Evolutionary conservation across 1,284 basidiomycete species (phyloP).

Genomic region (Apiotrichum porosum): DNA sequence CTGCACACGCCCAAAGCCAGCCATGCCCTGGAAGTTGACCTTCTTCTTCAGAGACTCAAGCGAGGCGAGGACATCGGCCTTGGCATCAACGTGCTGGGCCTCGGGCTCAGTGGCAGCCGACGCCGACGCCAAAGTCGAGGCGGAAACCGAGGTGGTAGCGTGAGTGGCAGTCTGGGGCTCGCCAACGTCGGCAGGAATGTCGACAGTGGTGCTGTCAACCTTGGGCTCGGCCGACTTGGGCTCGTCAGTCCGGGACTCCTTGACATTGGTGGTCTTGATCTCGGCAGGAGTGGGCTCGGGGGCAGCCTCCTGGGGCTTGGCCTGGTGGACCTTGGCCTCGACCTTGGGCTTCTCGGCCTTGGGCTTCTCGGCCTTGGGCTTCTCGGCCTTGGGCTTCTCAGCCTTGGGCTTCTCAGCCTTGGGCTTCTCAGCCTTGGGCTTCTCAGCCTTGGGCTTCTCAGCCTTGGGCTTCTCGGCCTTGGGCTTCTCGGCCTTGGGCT

Average conservation of each 20-base stretch:
- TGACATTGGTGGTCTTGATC: not conserved
- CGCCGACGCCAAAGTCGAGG: not conserved
- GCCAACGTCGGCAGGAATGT: not conserved
- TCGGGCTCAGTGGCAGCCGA: not conserved
- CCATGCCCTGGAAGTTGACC: slow-evolving; percentile 32
- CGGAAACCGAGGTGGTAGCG: not conserved
- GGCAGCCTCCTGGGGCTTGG: not conserved
- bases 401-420: slow-evolving; percentile 4
- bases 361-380: not conserved
- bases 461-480: slow-evolving; percentile 4
- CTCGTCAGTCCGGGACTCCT: not conserved
- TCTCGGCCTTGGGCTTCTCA: slow-evolving; percentile 1
- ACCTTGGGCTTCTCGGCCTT: slow-evolving; percentile 1
- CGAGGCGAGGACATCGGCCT: not conserved
- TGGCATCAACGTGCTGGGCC: not conserved
- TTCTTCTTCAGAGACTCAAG: slow-evolving; percentile 23
- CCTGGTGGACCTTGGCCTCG: not conserved
- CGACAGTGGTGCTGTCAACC: not conserved
- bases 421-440: slow-evolving; percentile 3
- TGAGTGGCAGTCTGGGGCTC: not conserved
- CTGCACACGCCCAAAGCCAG: slow-evolving; percentile 23
- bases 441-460: slow-evolving; percentile 4
- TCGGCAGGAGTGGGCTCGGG: not conserved
- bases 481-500: slow-evolving; percentile 5
- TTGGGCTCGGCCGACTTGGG: not conserved